Conservation (phyloP, 2,329 filamentous ascomycete species). For the Colletotrichum abscissum region DNA sequence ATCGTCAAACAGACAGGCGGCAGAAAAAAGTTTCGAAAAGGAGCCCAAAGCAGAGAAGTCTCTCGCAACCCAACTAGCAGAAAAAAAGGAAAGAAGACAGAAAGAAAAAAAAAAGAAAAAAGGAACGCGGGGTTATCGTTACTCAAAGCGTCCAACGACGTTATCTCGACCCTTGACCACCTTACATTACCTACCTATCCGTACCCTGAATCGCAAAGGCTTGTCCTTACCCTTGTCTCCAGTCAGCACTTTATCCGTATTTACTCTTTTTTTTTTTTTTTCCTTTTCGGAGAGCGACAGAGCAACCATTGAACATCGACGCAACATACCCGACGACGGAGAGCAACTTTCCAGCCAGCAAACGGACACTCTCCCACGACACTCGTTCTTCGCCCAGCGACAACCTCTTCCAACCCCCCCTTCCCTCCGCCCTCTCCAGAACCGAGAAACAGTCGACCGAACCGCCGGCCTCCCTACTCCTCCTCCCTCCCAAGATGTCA, state of each 20-base stretch:
- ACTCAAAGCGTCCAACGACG: not conserved
- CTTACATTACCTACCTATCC: too few relatives aligned
- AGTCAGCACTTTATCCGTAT: not conserved
- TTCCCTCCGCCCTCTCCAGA: too few relatives aligned
- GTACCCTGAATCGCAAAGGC: too few relatives aligned
- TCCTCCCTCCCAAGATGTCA: not conserved
- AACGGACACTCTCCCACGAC: too few relatives aligned
- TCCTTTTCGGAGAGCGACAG: too few relatives aligned
- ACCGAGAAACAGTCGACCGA: not conserved
- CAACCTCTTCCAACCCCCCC: too few relatives aligned
- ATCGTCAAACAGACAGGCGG: constrained; percentile 11
- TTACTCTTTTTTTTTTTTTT: not conserved
- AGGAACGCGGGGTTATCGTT: not conserved
- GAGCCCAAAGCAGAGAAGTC: not conserved
- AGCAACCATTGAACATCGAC: not conserved
- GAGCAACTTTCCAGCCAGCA: too few relatives aligned
- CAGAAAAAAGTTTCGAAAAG: not conserved
- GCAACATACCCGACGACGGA: too few relatives aligned
- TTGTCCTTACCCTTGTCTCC: not conserved
- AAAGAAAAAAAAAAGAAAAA: not conserved
- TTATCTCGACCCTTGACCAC: not conserved
- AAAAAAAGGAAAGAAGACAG: not conserved
- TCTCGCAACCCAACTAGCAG: too few relatives aligned
- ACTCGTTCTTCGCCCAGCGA: not conserved
- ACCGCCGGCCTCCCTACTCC: not conserved